Evolutionary conservation across 2,329 filamentous ascomycete species (phyloP), one percentile per base, ranked within the genome.

Genomic region (Paracamarosporium sp.): DNA sequence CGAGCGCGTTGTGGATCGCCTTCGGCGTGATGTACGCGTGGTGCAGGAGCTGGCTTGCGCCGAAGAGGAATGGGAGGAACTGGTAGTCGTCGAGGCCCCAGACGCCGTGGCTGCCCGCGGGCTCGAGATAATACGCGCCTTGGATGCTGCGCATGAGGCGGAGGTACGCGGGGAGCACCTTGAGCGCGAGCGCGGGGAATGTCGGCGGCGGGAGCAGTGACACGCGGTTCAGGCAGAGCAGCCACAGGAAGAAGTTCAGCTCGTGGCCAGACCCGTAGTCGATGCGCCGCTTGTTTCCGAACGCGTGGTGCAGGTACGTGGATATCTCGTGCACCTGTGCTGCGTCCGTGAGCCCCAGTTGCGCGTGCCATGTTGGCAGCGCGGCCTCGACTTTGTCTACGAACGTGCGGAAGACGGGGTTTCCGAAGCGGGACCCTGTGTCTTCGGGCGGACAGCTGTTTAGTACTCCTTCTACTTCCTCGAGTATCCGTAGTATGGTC

Each of bases 231-330:
- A 99, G 87, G 72, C 92, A 97, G n/a, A 99, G 85, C 33, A 98
- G 85, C 93, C 94, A 99, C 73, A 97, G 90, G 76, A 94, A 84
- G 79, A 99, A 98, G 81, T 99, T 98, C 61, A 99, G 85, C 79
- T 99, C 95, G 76, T 99, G 95, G 2, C 95, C 95, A 0, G 93
- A 97, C 50, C 95, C 95, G 76, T 99, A 99, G 80, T 99, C 95
- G 70, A 99, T 95, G 24, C 73, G 64, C 7, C 86, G 86, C 43
- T 89, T 86, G 73, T 96, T 97, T 44, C 95, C 95, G 64, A 98
- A 93, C 0, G 91, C 89, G 70, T 96, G 86, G 62, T 85, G 80
- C 31, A 99, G 83, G 77, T 99, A 99, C 28, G 88, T 87, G 0
- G 89, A 89, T 5, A 90, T 81, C 74, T 99, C 95, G 3, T 83